Conservation (phyloP, 78 protist genomes). For the Isochrysis galbana region DNA sequence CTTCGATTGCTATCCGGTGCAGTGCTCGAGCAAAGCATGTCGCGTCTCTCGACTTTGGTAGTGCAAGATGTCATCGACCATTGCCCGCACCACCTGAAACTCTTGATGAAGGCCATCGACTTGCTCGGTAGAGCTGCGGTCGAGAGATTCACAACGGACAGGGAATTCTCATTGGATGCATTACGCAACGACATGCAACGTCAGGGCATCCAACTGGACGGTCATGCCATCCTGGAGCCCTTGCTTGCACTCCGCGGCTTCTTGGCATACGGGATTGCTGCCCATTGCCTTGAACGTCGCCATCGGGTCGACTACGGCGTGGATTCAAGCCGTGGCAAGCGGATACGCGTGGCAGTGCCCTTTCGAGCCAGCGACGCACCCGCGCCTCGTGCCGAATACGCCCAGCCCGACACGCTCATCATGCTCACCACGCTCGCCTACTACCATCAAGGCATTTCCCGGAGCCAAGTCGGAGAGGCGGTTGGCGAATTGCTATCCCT, state of each 20-base stretch:
- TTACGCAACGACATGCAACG: too few relatives aligned
- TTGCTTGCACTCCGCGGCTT: conserved; percentile 27
- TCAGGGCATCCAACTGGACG: too few relatives aligned
- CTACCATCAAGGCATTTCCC: conserved; percentile 17
- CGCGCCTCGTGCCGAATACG: conserved; percentile 8
- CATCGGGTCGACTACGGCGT: conserved; percentile 34
- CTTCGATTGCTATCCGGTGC: neutral
- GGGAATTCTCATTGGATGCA: neutral
- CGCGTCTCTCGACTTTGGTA: neutral
- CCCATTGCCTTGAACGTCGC: neutral
- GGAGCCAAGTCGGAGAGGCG: neutral
- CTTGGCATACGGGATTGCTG: neutral
- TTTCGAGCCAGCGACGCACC: conserved; percentile 33
- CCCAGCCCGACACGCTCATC: conserved; percentile 5
- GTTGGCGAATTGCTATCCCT: neutral
- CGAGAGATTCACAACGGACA: neutral
- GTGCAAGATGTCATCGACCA: neutral
- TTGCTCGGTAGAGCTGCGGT: too few relatives aligned
- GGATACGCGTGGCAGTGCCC: conserved; percentile 18
- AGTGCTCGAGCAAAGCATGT: neutral
- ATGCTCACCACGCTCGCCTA: conserved; percentile 13
- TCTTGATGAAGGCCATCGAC: neutral
- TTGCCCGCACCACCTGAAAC: neutral
- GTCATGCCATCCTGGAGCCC: neutral
- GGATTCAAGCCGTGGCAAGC: neutral